phyloP scores from a whole-genome alignment of 1,139 yeast species.

The Blastobotrys petasosporus region DNA sequence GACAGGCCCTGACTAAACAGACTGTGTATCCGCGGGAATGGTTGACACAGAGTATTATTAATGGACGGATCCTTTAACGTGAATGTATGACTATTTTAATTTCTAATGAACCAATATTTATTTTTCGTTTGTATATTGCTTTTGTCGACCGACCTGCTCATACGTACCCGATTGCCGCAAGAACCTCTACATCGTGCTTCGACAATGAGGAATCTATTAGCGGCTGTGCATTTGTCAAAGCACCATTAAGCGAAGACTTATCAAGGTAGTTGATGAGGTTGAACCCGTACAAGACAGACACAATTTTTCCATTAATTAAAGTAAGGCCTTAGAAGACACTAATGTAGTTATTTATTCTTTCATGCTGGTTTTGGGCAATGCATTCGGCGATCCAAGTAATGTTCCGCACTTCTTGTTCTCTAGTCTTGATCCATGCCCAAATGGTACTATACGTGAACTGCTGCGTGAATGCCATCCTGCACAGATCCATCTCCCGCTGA shows the following conservation, averaged over 20 bases:
- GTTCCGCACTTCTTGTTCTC: conserved; percentile 94
- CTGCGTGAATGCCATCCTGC: conserved; percentile 91
- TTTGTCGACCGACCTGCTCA: too few relatives aligned
- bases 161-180: too few relatives aligned
- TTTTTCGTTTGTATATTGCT: too few relatives aligned
- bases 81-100: not conserved
- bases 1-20: not conserved
- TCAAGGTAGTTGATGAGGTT: conserved; percentile 13
- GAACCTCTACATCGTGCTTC: too few relatives aligned
- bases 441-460: conserved; percentile 86
- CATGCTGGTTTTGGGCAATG: conserved; percentile 44
- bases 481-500: conserved; percentile 82
- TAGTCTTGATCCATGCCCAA: conserved; percentile 95
- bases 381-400: conserved; percentile 99
- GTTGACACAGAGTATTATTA: conserved; percentile 32
- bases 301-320: too few relatives aligned
- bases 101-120: not conserved
- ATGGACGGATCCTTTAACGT: conserved; percentile 26
- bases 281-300: too few relatives aligned
- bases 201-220: conserved; percentile 43
- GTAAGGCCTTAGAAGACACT: conserved; percentile 31
- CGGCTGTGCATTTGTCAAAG: conserved; percentile 46
- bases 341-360: conserved; percentile 37
- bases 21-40: conserved; percentile 27
- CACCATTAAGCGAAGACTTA: conserved; percentile 27